Base-by-base conservation (phyloP, 2,329 filamentous ascomycete species). In the Coniella lustricola region DNA sequence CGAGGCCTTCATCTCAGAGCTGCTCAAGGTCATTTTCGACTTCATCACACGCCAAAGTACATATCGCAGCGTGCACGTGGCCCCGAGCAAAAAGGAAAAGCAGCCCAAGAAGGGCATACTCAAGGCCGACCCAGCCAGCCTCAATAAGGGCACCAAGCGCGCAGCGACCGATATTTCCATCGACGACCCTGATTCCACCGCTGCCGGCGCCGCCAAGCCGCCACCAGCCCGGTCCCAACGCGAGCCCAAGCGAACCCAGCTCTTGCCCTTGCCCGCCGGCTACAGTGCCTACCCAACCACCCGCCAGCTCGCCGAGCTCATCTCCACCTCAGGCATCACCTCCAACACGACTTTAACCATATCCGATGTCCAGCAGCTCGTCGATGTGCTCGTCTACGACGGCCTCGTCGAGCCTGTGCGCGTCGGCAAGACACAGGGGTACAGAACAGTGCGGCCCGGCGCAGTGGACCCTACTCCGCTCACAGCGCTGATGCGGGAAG, bases 331-430 rank as follows among this genome's bases (percentile, higher is more conserved):
- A 20, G 78, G 80, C 40, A 76, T 91, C 45, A 84, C 89, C 22
- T 84, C 84, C 50, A 85, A 88, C 53, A 85, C 83, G 43, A 81
- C 81, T 10, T 68, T 85, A 12, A 75, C 75, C 39, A 83, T 89
- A 57, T 78, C 80, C 29, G 90, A 95, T 59, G 84, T 97, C 57
- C 80, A 88, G 60, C 85, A 91, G 63, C 75, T 97, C 16, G 75
- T 97, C 36, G 86, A 96, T 59, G 86, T 96, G 57, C 80, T 98
- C 51, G 83, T 88, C 44, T 94, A 85, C 68, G 93, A 98, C 60
- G 87, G 88, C 44, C 83, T 87, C 52, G 71, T 98, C 39, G 88
- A 97, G 64, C 69, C 72, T 29, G 69, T 84, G 49, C 71, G 67
- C 51, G 70, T 75, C 49, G 74, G 67, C 40, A 68, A 68, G 22